Evolutionary conservation across 2,329 filamentous ascomycete genomes (phyloP).

Genomic region (Pseudopyricularia javanii): DNA sequence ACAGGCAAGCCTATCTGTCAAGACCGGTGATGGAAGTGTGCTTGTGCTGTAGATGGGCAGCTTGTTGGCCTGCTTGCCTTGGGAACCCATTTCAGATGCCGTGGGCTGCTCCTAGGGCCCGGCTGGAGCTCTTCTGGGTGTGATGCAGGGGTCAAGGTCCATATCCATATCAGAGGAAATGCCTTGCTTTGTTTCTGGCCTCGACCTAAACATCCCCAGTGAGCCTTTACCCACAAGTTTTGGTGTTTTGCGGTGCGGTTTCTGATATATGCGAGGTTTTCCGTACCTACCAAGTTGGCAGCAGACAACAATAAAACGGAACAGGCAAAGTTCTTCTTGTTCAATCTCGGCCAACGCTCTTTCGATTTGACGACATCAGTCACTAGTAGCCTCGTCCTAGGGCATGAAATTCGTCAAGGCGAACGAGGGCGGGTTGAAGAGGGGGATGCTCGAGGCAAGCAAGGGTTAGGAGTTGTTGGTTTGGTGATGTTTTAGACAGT

Average conservation of each 20-base stretch:
- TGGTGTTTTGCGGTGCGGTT: neutral
- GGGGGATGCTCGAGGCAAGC: too few species aligned
- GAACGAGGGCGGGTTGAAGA: too few species aligned
- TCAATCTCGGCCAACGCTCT: too few species aligned
- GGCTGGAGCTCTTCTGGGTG: neutral
- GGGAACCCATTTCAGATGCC: neutral
- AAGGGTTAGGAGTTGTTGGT: too few species aligned
- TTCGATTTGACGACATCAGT: too few species aligned
- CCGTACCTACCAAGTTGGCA: too few species aligned
- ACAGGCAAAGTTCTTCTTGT: too few species aligned
- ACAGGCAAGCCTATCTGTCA: constrained; percentile 51
- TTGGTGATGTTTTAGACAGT: neutral
- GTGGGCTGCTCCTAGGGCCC: neutral
- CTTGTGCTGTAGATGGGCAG: constrained; percentile 1
- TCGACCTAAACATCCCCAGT: neutral
- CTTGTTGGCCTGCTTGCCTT: neutral
- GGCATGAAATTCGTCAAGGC: too few species aligned
- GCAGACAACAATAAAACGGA: too few species aligned
- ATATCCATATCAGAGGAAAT: neutral
- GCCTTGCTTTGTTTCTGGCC: neutral
- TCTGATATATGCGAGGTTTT: neutral
- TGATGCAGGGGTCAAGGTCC: neutral
- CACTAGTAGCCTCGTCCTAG: too few species aligned
- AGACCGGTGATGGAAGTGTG: constrained; percentile 29
- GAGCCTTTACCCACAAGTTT: neutral